phyloP scores from a whole-genome alignment of 73 alveolate species.

The Paramecium sonneborni region DNA sequence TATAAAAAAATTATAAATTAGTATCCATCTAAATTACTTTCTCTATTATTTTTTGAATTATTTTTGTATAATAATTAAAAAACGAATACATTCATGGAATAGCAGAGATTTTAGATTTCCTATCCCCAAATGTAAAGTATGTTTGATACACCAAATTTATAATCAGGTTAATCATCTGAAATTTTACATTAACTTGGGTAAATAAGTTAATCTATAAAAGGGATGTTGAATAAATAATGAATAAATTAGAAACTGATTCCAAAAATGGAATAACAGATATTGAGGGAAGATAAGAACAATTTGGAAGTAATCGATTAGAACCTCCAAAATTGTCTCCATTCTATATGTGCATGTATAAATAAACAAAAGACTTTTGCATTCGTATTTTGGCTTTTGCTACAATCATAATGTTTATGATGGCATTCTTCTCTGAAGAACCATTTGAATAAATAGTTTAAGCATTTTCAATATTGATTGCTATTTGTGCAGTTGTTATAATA shows the following conservation, averaged over 20 bases:
- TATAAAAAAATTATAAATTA: too few relatives aligned
- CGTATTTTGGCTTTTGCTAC: slow-evolving; percentile 93
- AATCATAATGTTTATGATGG: slow-evolving; percentile 85
- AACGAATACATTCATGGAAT: not conserved
- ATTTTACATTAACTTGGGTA: slow-evolving; percentile 29
- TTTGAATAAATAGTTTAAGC: slow-evolving; percentile 92
- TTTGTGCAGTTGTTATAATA: slow-evolving; percentile 84
- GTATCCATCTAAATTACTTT: not conserved
- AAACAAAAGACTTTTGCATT: slow-evolving; percentile 88
- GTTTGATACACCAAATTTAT: not conserved
- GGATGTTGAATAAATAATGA: not conserved
- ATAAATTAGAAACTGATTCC: not conserved
- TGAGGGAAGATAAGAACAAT: not conserved
- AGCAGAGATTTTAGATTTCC: not conserved
- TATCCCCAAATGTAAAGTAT: not conserved
- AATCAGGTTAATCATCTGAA: not conserved
- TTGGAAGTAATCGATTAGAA: slow-evolving; percentile 1
- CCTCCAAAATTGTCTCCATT: slow-evolving; percentile 40
- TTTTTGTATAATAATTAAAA: not conserved
- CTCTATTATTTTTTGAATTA: not conserved
- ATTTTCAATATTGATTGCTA: slow-evolving; percentile 84
- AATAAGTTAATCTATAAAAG: not conserved
- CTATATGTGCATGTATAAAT: slow-evolving; percentile 69
- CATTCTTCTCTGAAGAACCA: slow-evolving; percentile 73
- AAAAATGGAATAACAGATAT: slow-evolving; percentile 1